These are phyloP conservation scores for Hypoxylon intermedium DNA, from an alignment of 495 filamentous ascomycete genomes.

Conservation along the genomic window DNA sequence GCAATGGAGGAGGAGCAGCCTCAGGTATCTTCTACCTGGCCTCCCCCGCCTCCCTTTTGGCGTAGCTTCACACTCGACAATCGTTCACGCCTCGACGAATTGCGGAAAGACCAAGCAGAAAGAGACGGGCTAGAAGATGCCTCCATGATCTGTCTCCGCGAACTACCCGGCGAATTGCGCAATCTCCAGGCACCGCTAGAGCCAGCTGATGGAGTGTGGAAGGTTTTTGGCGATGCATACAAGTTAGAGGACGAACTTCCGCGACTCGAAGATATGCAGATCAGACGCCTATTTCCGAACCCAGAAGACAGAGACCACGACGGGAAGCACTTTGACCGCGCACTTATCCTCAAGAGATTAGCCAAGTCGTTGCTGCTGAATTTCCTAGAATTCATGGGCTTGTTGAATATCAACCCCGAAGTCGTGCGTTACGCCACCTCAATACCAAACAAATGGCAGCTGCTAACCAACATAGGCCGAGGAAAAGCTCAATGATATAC, in stretches of 20 bases:
- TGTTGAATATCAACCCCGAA: constrained; percentile 69
- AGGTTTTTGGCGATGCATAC: constrained; percentile 73
- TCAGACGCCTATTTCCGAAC: constrained; percentile 71
- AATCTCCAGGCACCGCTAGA: constrained; percentile 81
- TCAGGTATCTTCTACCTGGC: constrained; percentile 60
- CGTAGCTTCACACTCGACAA: constrained; percentile 84
- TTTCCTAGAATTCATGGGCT: constrained; percentile 79
- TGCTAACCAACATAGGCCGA: constrained; percentile 45
- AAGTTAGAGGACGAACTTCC: constrained; percentile 70
- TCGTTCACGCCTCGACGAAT: constrained; percentile 67
- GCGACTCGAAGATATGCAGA: constrained; percentile 69
- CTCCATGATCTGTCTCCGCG: constrained; percentile 53
- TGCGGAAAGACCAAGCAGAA: constrained; percentile 49
- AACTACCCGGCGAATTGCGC: constrained; percentile 75
- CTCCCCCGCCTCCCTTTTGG: constrained; percentile 89
- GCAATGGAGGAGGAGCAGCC: constrained; percentile 51
- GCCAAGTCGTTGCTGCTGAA: constrained; percentile 83
- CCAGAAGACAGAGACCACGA: constrained; percentile 50
- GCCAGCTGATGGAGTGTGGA: constrained; percentile 73
- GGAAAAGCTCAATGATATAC: constrained; percentile 76
- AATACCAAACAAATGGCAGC: not conserved
- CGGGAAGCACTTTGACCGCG: constrained; percentile 67
- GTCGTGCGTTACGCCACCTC: constrained; percentile 45
- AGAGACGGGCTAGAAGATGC: constrained; percentile 28
- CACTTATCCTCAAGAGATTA: constrained; percentile 76